Percentiles rank a stretch among this genome's conserved stretches.
Evolutionary conservation across 192 early-diverging fungal species (phyloP).

Genomic region (Coemansia sp.): DNA sequence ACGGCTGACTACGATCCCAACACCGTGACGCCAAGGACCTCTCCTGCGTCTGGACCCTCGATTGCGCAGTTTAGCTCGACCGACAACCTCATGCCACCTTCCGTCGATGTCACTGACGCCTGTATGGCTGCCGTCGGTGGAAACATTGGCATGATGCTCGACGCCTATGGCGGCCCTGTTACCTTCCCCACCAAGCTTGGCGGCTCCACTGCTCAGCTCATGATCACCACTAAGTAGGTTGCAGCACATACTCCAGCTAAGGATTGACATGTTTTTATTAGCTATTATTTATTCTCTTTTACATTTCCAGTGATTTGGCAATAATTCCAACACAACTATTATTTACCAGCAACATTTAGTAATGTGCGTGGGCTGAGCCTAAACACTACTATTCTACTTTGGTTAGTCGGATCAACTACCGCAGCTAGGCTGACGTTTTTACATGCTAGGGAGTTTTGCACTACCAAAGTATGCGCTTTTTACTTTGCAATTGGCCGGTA

Average conservation of each 20-base stretch:
- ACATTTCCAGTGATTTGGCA: neutral
- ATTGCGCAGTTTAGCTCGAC: constrained; percentile 17
- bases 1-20: constrained; percentile 12
- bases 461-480: too few relatives aligned
- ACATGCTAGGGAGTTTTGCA: too few relatives aligned
- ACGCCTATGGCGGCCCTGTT: constrained; percentile 15
- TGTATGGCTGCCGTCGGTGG: constrained; percentile 19
- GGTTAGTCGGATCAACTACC: too few relatives aligned
- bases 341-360: too few relatives aligned
- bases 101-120: constrained; percentile 26
- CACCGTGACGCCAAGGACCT: constrained; percentile 26
- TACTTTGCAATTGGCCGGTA: too few relatives aligned
- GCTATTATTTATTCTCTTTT: neutral
- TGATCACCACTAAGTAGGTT: constrained; percentile 16
- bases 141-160: constrained; percentile 19
- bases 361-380: too few relatives aligned
- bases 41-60: constrained; percentile 1
- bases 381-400: too few relatives aligned
- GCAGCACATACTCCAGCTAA: neutral
- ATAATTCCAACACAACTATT: too few relatives aligned
- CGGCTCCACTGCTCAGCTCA: constrained; percentile 26
- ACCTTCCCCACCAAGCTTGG: constrained; percentile 25
- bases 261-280: neutral
- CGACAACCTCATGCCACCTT: constrained; percentile 13
- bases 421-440: too few relatives aligned